Conservation (phyloP, 129 eudicot genomes). For the Flaveria sonorensis region DNA sequence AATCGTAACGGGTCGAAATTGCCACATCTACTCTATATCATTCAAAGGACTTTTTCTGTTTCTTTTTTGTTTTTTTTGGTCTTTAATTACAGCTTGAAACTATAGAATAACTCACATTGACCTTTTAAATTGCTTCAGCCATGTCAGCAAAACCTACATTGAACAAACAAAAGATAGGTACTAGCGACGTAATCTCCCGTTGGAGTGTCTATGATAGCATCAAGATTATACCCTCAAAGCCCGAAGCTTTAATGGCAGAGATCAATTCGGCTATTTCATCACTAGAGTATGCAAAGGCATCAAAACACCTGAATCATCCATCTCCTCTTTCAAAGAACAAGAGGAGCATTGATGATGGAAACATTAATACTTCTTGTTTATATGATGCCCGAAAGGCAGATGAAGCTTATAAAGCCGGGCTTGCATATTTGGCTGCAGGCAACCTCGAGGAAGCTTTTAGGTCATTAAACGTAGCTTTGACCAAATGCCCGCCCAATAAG, state of each 20-base stretch:
- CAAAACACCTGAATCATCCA: conserved; percentile 37
- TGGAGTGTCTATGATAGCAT: conserved; percentile 71
- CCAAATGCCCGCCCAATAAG: conserved; percentile 78
- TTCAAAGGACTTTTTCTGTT: not conserved
- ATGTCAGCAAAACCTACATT: conserved; percentile 6
- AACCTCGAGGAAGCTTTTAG: conserved; percentile 62
- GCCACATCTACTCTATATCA: not conserved
- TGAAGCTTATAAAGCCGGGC: conserved; percentile 67
- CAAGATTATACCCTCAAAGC: conserved; percentile 44
- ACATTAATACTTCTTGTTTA: conserved; percentile 16
- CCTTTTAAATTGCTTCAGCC: conserved; percentile 10
- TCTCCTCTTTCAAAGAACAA: conserved; percentile 26
- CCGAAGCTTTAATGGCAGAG: conserved; percentile 77
- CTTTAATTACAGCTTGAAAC: conserved; percentile 10
- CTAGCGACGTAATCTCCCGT: conserved; percentile 32
- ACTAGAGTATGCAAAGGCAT: conserved; percentile 64
- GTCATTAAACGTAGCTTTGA: conserved; percentile 56
- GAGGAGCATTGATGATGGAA: conserved; percentile 31
- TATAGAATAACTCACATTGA: conserved; percentile 22
- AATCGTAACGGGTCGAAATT: not conserved
- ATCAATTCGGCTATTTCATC: conserved; percentile 73
- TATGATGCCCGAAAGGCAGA: conserved; percentile 69
- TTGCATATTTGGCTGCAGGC: conserved; percentile 67
- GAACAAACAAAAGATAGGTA: conserved; percentile 46
- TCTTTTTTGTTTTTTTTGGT: not conserved